Evolutionary conservation across 108 stramenopile species (phyloP).

Genomic region (Fistulifera pelliculosa): DNA sequence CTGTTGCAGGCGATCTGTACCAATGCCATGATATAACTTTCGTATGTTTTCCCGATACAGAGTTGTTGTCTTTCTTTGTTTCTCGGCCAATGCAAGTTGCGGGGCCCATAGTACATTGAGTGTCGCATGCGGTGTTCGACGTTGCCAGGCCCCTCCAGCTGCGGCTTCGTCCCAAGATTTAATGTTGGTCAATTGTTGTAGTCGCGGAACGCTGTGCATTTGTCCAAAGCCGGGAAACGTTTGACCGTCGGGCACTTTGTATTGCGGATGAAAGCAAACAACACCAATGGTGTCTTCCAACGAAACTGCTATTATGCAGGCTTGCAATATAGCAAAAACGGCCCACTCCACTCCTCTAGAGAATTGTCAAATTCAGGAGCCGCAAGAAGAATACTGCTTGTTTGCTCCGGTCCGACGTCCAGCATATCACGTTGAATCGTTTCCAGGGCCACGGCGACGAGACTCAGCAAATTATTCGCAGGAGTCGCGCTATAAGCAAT

Average conservation of each 20-base stretch:
- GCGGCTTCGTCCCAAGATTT: constrained; percentile 41
- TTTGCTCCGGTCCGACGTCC: constrained; percentile 44
- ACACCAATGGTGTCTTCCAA: constrained; percentile 59
- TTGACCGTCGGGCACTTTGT: constrained; percentile 58
- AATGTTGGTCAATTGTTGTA: constrained; percentile 49
- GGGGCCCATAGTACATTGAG: constrained; percentile 74
- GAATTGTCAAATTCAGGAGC: constrained; percentile 67
- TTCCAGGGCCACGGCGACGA: constrained; percentile 44
- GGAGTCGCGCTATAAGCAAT: constrained; percentile 56
- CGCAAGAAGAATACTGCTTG: constrained; percentile 66
- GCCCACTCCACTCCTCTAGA: constrained; percentile 63
- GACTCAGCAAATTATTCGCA: constrained; percentile 17
- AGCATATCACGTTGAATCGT: constrained; percentile 57
- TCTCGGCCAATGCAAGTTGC: constrained; percentile 69
- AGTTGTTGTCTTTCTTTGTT: constrained; percentile 32
- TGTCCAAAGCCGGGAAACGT: constrained; percentile 83
- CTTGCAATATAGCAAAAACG: constrained; percentile 77
- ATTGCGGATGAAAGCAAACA: constrained; percentile 77
- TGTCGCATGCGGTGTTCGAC: constrained; percentile 71
- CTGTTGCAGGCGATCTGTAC: constrained; percentile 30
- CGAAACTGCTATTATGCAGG: constrained; percentile 52
- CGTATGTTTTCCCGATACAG: constrained; percentile 62
- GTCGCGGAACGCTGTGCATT: constrained; percentile 71
- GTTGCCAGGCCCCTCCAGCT: constrained; percentile 78
- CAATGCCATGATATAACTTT: constrained; percentile 39